Percentiles rank a stretch among this genome's conserved stretches.
Evolutionary conservation across 2,329 filamentous ascomycete species (phyloP).

Genomic region (Gaeumannomyces sp.): DNA sequence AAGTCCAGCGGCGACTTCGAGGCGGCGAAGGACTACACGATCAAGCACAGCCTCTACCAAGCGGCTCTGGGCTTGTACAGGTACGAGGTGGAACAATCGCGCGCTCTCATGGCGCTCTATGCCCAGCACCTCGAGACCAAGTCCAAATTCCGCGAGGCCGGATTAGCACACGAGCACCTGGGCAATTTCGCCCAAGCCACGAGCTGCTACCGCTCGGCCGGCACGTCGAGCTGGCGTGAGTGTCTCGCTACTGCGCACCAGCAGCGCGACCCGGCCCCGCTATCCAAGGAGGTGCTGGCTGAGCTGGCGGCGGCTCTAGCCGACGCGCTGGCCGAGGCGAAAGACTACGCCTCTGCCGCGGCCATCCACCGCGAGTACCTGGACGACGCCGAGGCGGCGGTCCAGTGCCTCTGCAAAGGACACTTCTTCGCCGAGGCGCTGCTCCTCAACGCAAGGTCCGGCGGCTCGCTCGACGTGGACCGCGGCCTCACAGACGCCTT

Average conservation of each 20-base stretch:
- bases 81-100: slow-evolving; percentile 65
- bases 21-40: slow-evolving; percentile 70
- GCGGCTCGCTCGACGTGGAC: slow-evolving; percentile 65
- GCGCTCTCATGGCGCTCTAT: slow-evolving; percentile 68
- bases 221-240: slow-evolving; percentile 77
- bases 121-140: slow-evolving; percentile 68
- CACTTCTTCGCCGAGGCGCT: slow-evolving; percentile 87
- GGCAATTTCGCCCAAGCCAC: slow-evolving; percentile 67
- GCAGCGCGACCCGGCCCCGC: slow-evolving; percentile 27
- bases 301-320: slow-evolving; percentile 69
- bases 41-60: slow-evolving; percentile 74
- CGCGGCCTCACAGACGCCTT: slow-evolving; percentile 73
- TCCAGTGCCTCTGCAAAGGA: slow-evolving; percentile 77
- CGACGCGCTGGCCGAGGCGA: slow-evolving; percentile 73
- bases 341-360: slow-evolving; percentile 76
- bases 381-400: slow-evolving; percentile 60
- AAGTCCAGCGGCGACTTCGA: slow-evolving; percentile 68
- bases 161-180: slow-evolving; percentile 85
- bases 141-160: slow-evolving; percentile 79
- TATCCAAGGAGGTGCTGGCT: slow-evolving; percentile 42
- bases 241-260: slow-evolving; percentile 74
- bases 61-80: slow-evolving; percentile 75
- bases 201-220: slow-evolving; percentile 75
- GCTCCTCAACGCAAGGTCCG: slow-evolving; percentile 57
- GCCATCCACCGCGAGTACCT: slow-evolving; percentile 79